phyloP scores from a whole-genome alignment of 371 early-diverging fungal genomes.

The Cokeromyces recurvatus region DNA sequence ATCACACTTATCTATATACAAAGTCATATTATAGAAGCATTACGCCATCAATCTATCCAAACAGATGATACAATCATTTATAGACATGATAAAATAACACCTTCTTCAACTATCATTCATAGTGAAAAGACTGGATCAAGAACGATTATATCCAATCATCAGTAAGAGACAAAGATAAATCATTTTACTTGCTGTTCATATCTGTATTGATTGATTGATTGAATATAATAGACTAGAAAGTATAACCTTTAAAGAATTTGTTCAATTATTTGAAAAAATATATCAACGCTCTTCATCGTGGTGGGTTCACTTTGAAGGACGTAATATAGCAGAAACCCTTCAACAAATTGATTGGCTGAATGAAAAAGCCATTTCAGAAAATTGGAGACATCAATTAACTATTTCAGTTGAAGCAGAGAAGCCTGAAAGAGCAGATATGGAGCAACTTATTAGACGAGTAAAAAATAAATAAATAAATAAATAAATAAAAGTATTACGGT shows the following conservation, averaged over 20 bases:
- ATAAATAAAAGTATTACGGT: too few species aligned
- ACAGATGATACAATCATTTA: neutral
- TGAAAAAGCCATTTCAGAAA: conserved; percentile 26
- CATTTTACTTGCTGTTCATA: neutral
- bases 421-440: conserved; percentile 54
- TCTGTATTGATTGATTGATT: neutral
- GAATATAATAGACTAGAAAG: conserved; percentile 39
- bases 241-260: conserved; percentile 42
- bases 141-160: conserved; percentile 61
- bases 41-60: neutral
- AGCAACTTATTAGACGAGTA: conserved; percentile 40
- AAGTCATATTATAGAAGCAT: conserved; percentile 8
- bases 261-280: conserved; percentile 19
- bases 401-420: conserved; percentile 72
- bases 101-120: conserved; percentile 63
- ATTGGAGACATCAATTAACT: conserved; percentile 40
- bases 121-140: conserved; percentile 45
- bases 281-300: too few species aligned
- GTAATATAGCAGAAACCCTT: conserved; percentile 50
- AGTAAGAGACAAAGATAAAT: conserved; percentile 15
- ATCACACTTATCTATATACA: too few species aligned
- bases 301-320: conserved; percentile 70
- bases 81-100: conserved; percentile 19
- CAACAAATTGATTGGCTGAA: conserved; percentile 55
- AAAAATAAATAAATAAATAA: too few species aligned